These are phyloP conservation scores for Karstenula rhodostoma DNA, from an alignment of 2,329 filamentous ascomycete genomes.

Conservation along the genomic window DNA sequence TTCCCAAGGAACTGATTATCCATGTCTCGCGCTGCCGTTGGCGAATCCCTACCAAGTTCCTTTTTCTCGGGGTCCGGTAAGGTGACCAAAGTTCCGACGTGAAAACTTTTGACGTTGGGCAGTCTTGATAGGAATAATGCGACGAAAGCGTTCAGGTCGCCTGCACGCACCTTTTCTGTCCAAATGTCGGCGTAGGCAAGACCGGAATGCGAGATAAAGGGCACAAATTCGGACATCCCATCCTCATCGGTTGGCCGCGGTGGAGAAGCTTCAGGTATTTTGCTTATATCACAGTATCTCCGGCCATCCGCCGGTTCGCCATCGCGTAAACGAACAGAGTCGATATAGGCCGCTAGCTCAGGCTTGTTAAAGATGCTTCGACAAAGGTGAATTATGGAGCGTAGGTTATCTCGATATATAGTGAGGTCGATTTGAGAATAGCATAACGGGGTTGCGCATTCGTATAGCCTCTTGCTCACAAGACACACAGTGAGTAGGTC, in stretches of 20 bases:
- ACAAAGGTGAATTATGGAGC: constrained; percentile 1
- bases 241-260: neutral
- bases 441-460: neutral
- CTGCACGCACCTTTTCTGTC: neutral
- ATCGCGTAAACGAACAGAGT: constrained; percentile 3
- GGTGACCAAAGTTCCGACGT: neutral
- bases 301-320: neutral
- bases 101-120: neutral
- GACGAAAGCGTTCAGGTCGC: constrained; percentile 3
- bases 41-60: neutral
- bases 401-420: neutral
- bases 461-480: neutral
- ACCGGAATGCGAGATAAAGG: constrained; percentile 2
- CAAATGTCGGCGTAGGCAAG: constrained; percentile 1
- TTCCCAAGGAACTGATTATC: constrained; percentile 5
- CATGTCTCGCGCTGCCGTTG: neutral
- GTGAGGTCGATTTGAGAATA: neutral
- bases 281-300: neutral
- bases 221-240: constrained; percentile 5
- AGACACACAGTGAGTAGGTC: constrained; percentile 1
- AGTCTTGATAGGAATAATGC: constrained; percentile 5
- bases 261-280: constrained; percentile 4
- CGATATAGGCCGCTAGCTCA: neutral
- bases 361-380: constrained; percentile 5
- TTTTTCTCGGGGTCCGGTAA: neutral